Evolutionary conservation across 495 filamentous ascomycete species (phyloP).

Genomic region (Podospora fimiseda): DNA sequence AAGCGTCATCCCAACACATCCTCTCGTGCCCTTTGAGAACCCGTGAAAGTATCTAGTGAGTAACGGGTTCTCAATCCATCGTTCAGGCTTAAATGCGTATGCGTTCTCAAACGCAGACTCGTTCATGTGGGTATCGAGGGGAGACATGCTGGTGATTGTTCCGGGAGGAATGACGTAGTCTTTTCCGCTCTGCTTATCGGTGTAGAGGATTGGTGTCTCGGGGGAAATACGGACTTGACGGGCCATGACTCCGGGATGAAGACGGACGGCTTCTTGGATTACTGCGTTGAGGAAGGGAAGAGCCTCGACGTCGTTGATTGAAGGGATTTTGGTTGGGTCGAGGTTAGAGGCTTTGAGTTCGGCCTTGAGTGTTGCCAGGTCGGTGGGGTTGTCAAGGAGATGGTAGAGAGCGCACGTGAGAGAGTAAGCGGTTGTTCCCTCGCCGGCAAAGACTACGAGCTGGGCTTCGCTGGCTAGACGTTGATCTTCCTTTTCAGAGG

Average conservation of each 20-base stretch:
- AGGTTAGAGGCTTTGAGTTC: background rate
- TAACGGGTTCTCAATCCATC: constrained; percentile 13
- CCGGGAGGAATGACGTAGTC: constrained; percentile 8
- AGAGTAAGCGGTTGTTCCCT: background rate
- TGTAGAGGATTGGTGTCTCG: constrained; percentile 4
- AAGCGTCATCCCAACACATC: constrained; percentile 12
- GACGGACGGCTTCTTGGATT: constrained; percentile 9
- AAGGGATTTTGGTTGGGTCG: background rate
- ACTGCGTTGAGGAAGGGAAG: constrained; percentile 11
- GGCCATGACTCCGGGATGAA: constrained; percentile 8
- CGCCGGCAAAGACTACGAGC: background rate
- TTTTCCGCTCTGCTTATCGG: background rate
- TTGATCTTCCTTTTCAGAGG: constrained; percentile 1
- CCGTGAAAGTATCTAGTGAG: constrained; percentile 2
- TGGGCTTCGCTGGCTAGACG: constrained; percentile 4
- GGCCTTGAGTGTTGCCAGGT: background rate
- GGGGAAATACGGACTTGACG: constrained; percentile 4
- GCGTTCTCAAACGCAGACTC: constrained; percentile 2
- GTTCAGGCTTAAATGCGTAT: constrained; percentile 2
- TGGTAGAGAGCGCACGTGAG: background rate
- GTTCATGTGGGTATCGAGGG: constrained; percentile 3
- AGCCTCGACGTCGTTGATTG: background rate
- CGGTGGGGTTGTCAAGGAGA: background rate
- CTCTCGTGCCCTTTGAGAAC: constrained; percentile 6
- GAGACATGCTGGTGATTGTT: constrained; percentile 2